Evolutionary conservation across 352 stramenopile genomes (phyloP), one percentile per base, ranked within the genome.

Genomic region (Globisporangium mamillatum): DNA sequence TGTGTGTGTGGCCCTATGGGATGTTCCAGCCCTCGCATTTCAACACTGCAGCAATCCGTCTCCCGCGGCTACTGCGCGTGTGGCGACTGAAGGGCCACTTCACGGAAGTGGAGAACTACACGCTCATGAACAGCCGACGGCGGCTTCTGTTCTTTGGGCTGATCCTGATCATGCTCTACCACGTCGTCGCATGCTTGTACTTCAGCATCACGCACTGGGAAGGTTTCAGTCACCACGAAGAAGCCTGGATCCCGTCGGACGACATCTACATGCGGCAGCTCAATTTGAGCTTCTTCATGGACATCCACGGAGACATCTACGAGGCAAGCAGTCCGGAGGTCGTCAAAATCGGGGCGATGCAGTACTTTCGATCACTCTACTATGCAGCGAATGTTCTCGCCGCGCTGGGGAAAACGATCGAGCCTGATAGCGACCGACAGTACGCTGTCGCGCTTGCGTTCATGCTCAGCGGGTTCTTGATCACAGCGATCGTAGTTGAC

Each of bases 381-480:
- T 89, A 84, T 18, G 79, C 81, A 14, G 71, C 81, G 14, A 85
- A 89, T 44, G 77, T 88, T 1, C 50, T 89, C 60, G 72, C 81
- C 2, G 81, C 71, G 0, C 64, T 88, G 9, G 78, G 77, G 0
- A 61, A 67, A 2, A 86, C 77, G 36, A 73, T 89, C 1, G 82
- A 91, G 24, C 82, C 82, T 6, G 68, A 66, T 0, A 87, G 74
- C 36, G 76, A 89, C 55, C 64, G 66, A 7, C 79, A 91, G 54
- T 89, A 81, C 60, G 68, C 61, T 0, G 63, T 78, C 6, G 82
- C 80, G 10, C 68, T 89, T n/a, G 63, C 70, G 24, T 88, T 91
- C 64, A 91, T 91, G 82, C 64, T 91, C 25, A 88, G 79, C 27
- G 82, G 82, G 0, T 89, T 91, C 60, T 69, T 89, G 24, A 85